These are phyloP conservation scores for Penicillium glabrum DNA, from an alignment of 2,329 filamentous ascomycete species.

Conservation along the genomic window DNA sequence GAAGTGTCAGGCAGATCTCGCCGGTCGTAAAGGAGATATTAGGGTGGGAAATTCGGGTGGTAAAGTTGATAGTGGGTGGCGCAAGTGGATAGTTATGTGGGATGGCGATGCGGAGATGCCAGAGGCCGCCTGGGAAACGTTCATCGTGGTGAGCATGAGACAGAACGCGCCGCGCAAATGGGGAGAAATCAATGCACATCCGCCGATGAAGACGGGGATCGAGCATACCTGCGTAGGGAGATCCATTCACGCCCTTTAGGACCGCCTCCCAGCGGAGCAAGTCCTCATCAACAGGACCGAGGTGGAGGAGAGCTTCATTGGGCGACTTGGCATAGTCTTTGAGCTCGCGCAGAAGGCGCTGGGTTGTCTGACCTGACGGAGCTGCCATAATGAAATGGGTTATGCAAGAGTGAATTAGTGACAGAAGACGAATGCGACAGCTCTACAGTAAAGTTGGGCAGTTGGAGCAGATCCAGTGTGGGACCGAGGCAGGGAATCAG, in stretches of 20 bases:
- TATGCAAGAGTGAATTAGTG: conserved; percentile 2
- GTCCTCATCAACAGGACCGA: conserved; percentile 59
- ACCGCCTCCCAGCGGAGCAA: conserved; percentile 62
- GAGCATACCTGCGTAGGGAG: conserved; percentile 58
- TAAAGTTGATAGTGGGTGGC: conserved; percentile 76
- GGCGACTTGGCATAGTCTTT: conserved; percentile 57
- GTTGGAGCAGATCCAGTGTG: conserved; percentile 4
- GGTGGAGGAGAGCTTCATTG: conserved; percentile 56
- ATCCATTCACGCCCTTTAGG: conserved; percentile 58
- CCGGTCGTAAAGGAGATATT: conserved; percentile 74
- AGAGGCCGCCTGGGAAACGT: conserved; percentile 66
- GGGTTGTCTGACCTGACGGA: conserved; percentile 44
- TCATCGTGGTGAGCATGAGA: neutral
- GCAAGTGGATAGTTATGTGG: conserved; percentile 75
- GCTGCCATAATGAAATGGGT: conserved; percentile 22
- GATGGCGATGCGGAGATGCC: conserved; percentile 76
- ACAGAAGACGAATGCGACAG: neutral
- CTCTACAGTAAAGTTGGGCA: conserved; percentile 1
- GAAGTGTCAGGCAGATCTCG: conserved; percentile 90
- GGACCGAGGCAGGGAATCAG: conserved; percentile 23
- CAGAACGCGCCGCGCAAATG: neutral
- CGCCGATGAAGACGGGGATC: neutral
- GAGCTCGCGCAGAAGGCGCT: conserved; percentile 63
- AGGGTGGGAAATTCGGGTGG: conserved; percentile 81
- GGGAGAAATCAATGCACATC: neutral